Evolutionary conservation across 345 rosid genomes (phyloP).

Genomic region (Jatropha curcas): DNA sequence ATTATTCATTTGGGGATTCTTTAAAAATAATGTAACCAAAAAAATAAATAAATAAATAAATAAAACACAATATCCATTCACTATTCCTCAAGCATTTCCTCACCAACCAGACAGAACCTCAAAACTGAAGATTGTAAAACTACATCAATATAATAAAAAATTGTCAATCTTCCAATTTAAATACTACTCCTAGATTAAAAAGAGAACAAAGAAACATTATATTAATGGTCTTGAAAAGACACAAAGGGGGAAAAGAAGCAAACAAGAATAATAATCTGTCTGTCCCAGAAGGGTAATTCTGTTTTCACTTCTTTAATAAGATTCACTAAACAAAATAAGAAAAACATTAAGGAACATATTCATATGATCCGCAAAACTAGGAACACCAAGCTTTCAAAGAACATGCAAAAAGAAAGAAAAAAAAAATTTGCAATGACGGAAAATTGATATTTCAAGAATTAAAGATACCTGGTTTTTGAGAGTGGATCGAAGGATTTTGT

Average conservation of each 20-base stretch:
- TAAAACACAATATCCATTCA: background rate
- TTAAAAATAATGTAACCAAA: background rate
- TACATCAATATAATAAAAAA: too few relatives aligned
- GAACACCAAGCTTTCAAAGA: background rate
- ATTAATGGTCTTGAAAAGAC: background rate
- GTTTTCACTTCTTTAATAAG: background rate
- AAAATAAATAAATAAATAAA: background rate
- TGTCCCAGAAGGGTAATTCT: background rate
- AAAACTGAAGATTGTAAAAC: background rate
- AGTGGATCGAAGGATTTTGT: slow-evolving; percentile 29
- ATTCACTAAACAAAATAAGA: background rate
- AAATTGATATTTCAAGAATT: background rate
- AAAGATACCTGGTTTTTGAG: slow-evolving; percentile 20
- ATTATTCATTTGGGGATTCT: background rate
- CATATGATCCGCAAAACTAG: background rate
- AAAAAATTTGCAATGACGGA: background rate
- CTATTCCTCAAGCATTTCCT: background rate
- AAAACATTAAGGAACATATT: background rate
- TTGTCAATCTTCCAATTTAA: too few relatives aligned
- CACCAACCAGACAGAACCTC: background rate
- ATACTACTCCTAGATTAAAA: too few relatives aligned
- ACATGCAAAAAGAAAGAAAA: too few relatives aligned
- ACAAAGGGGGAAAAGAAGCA: background rate
- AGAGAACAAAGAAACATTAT: background rate
- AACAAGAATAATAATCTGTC: background rate